These are phyloP conservation scores for Sanguinoderma infundibulare DNA, from an alignment of 1,284 basidiomycete species.

Conservation along the genomic window DNA sequence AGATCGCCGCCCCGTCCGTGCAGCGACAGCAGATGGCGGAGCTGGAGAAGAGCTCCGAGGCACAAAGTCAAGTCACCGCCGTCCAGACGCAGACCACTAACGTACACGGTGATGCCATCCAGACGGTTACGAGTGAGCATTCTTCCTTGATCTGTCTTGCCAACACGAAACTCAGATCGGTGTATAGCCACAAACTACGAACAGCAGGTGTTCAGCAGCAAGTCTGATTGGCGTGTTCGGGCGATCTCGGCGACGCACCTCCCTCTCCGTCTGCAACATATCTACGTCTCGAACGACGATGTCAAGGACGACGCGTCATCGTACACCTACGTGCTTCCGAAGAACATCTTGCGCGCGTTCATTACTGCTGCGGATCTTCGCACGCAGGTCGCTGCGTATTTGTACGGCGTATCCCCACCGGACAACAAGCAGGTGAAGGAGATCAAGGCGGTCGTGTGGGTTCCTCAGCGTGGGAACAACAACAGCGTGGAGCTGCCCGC, in stretches of 20 bases:
- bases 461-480: constrained; percentile 96
- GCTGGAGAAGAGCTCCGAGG: constrained; percentile 95
- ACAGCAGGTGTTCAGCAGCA: constrained; percentile 96
- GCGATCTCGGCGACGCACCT: constrained; percentile 97
- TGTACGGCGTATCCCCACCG: constrained; percentile 92
- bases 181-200: constrained; percentile 91
- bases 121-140: constrained; percentile 87
- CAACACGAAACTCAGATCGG: constrained; percentile 15
- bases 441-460: constrained; percentile 95
- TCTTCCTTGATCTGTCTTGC: background rate
- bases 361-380: constrained; percentile 93
- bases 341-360: constrained; percentile 96
- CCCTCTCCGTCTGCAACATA: constrained; percentile 94
- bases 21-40: constrained; percentile 99
- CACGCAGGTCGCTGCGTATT: constrained; percentile 93
- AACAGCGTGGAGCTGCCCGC: constrained; percentile 89
- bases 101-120: constrained; percentile 96
- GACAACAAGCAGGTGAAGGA: constrained; percentile 99
- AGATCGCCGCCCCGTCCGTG: constrained; percentile 90
- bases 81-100: constrained; percentile 98
- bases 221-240: constrained; percentile 98
- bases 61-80: constrained; percentile 94
- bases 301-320: constrained; percentile 97
- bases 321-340: constrained; percentile 95
- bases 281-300: constrained; percentile 99